phyloP scores from a whole-genome alignment of 2,329 filamentous ascomycete species.

The Aspergillus unguis region DNA sequence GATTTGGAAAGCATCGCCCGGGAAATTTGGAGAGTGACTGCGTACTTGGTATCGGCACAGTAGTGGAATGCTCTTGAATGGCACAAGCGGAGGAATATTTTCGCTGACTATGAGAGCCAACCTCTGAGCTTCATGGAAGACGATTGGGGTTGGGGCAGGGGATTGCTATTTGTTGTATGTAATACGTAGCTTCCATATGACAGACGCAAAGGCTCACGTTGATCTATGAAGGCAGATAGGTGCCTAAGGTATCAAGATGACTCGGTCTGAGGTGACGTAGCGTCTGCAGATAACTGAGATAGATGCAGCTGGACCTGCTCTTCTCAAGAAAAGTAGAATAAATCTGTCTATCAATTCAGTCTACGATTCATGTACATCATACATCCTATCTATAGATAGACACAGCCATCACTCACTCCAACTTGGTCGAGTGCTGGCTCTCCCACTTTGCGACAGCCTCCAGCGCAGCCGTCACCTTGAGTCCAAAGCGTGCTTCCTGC shows the following conservation, averaged over 20 bases:
- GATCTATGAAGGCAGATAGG: background rate
- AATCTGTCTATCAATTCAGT: background rate
- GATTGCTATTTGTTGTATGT: no score
- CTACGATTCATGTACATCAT: background rate
- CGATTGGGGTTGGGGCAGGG: no score
- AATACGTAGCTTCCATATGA: background rate
- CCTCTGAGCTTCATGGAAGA: no score
- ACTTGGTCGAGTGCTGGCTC: constrained; percentile 20
- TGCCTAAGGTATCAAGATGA: background rate
- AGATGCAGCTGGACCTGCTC: background rate
- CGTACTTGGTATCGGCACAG: no score
- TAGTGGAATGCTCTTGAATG: no score
- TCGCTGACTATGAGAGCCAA: no score
- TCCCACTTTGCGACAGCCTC: constrained; percentile 47
- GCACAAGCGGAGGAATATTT: no score
- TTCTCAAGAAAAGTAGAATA: background rate
- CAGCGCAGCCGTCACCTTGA: constrained; percentile 47
- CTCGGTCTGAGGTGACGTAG: background rate
- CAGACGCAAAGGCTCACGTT: background rate
- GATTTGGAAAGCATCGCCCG: background rate
- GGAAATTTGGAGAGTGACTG: background rate
- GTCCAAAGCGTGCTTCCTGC: constrained; percentile 55
- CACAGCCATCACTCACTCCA: constrained; percentile 14
- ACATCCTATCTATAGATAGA: constrained; percentile 9
- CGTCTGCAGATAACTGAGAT: background rate